Evolutionary conservation across 768 basidiomycete genomes (phyloP).

Genomic region (Lepiota venenata): DNA sequence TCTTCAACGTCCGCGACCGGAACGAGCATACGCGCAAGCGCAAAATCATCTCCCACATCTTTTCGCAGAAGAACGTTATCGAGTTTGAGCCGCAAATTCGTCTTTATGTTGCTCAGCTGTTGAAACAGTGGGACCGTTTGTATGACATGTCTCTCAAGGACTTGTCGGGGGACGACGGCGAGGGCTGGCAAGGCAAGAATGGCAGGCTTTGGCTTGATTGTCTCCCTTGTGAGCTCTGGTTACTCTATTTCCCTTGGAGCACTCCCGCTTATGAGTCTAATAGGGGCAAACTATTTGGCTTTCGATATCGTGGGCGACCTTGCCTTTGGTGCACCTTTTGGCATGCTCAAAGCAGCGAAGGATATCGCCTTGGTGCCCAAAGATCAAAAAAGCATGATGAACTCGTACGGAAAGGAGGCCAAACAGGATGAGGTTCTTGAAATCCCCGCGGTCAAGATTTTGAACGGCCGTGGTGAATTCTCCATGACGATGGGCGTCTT

Average conservation of each 20-base stretch:
- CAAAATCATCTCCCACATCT: constrained; percentile 86
- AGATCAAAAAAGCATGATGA: constrained; percentile 51
- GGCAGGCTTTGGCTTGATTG: constrained; percentile 73
- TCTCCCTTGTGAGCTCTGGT: constrained; percentile 55
- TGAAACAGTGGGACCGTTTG: constrained; percentile 76
- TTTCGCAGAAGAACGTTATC: constrained; percentile 79
- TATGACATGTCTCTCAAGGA: constrained; percentile 53
- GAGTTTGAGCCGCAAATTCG: constrained; percentile 84
- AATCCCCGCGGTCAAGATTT: constrained; percentile 80
- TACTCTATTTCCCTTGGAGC: background rate
- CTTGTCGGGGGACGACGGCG: constrained; percentile 55
- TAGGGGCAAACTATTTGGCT: constrained; percentile 53
- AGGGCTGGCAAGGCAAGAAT: constrained; percentile 57
- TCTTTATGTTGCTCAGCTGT: constrained; percentile 51
- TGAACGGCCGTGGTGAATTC: constrained; percentile 87
- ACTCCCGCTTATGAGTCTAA: constrained; percentile 10
- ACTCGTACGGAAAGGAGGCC: constrained; percentile 45
- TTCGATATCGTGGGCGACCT: constrained; percentile 83
- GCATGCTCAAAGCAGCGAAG: constrained; percentile 75
- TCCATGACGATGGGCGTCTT: constrained; percentile 82
- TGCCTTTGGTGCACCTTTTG: constrained; percentile 85
- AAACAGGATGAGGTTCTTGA: constrained; percentile 43
- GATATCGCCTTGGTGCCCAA: constrained; percentile 72
- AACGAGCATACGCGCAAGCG: constrained; percentile 82
- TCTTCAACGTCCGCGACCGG: constrained; percentile 80